Percentiles rank a stretch among this genome's conserved stretches.
phyloP scores from a whole-genome alignment of 257 asterid genomes.

The Rehmannia glutinosa region DNA sequence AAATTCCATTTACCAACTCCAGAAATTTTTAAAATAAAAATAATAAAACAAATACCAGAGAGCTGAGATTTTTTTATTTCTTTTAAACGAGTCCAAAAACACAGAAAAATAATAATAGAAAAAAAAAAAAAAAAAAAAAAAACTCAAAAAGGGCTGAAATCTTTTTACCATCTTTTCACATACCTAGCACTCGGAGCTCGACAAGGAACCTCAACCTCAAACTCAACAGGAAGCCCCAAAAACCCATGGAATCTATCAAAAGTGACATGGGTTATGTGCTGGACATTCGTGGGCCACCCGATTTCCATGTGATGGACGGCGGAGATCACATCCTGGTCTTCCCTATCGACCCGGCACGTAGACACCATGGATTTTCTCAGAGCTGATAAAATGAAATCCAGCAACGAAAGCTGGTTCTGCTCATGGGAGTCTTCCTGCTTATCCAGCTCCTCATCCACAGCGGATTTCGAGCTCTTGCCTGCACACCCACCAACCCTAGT shows the following conservation, averaged over 20 bases:
- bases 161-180: background rate
- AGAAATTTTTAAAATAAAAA: too few species aligned
- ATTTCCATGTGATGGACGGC: constrained; percentile 82
- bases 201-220: constrained; percentile 78
- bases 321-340: constrained; percentile 53
- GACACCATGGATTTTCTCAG: constrained; percentile 88
- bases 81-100: too few species aligned
- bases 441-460: constrained; percentile 34
- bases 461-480: constrained; percentile 43
- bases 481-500: constrained; percentile 60
- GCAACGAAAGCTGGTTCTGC: constrained; percentile 57
- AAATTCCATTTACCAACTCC: too few species aligned
- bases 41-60: too few species aligned
- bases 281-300: constrained; percentile 93
- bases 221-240: constrained; percentile 91
- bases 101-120: background rate
- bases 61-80: too few species aligned
- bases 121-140: background rate
- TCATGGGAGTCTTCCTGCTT: constrained; percentile 39
- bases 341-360: constrained; percentile 64
- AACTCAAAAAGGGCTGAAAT: background rate
- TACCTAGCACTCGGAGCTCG: constrained; percentile 98
- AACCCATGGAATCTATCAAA: constrained; percentile 93
- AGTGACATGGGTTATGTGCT: constrained; percentile 89
- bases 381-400: constrained; percentile 71